phyloP scores from a whole-genome alignment of 2,329 filamentous ascomycete species.

The Phaeosphaeria sp. region DNA sequence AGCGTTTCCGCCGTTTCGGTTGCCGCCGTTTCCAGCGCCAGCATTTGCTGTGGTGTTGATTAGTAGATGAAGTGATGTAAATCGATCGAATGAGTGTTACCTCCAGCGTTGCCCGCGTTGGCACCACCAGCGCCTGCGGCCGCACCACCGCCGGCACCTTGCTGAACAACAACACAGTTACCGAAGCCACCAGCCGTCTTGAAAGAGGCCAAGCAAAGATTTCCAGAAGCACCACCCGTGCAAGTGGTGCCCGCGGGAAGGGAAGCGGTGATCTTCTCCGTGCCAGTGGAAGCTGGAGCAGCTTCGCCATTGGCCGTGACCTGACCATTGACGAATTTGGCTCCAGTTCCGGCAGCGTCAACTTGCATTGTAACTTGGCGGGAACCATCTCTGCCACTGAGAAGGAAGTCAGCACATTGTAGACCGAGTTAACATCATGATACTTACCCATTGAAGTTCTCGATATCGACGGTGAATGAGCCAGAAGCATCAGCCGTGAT shows the following conservation, averaged over 20 bases:
- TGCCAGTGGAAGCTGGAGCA: conserved; percentile 8
- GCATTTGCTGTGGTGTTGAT: conserved; percentile 2
- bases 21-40: neutral
- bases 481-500: conserved; percentile 4
- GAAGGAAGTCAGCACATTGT: neutral
- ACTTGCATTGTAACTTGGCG: conserved; percentile 8
- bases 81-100: neutral
- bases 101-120: neutral
- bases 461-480: conserved; percentile 4
- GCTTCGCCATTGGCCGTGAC: conserved; percentile 6
- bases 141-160: conserved; percentile 3
- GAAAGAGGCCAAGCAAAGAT: conserved; percentile 7
- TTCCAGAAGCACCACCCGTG: conserved; percentile 5
- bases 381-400: conserved; percentile 7
- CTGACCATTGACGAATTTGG: conserved; percentile 2
- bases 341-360: conserved; percentile 5
- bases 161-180: conserved; percentile 9
- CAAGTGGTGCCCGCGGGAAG: conserved; percentile 6
- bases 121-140: conserved; percentile 1
- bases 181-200: conserved; percentile 9
- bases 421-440: too few species aligned
- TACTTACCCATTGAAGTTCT: conserved; percentile 7
- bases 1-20: too few species aligned
- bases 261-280: conserved; percentile 8
- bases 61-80: neutral